These are phyloP conservation scores for Excoecaria cochinchinensis DNA, from an alignment of 345 rosid genomes.

Conservation along the genomic window DNA sequence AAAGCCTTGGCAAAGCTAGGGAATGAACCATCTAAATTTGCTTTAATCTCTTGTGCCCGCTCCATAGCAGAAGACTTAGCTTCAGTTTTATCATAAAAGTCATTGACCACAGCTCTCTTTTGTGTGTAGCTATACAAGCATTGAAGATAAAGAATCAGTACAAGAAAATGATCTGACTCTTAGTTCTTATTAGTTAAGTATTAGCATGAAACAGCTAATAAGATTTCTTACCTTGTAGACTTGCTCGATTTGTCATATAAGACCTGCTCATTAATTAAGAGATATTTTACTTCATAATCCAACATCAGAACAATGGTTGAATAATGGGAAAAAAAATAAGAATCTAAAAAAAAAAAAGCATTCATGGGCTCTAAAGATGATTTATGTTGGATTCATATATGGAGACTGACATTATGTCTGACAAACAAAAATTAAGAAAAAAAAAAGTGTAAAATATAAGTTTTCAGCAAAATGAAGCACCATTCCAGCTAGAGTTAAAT, in stretches of 20 bases:
- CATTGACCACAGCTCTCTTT: conserved; percentile 35
- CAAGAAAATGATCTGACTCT: neutral
- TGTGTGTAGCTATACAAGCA: conserved; percentile 24
- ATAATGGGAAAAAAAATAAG: neutral
- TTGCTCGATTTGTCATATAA: conserved; percentile 23
- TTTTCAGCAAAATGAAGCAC: neutral
- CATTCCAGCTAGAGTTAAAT: neutral
- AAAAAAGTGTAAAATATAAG: neutral
- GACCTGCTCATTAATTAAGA: conserved; percentile 29
- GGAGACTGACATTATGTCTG: neutral
- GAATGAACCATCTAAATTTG: conserved; percentile 25
- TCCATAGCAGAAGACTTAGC: conserved; percentile 33
- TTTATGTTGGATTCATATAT: neutral
- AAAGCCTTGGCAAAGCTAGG: conserved; percentile 47
- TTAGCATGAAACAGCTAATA: neutral
- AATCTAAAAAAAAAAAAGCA: neutral
- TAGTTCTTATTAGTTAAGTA: neutral
- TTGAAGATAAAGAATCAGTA: conserved; percentile 2
- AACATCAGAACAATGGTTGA: neutral
- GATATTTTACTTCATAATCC: neutral
- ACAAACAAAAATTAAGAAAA: neutral
- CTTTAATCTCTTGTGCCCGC: conserved; percentile 42
- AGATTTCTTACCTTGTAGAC: conserved; percentile 33
- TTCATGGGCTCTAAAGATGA: neutral
- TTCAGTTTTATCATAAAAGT: conserved; percentile 22